Evolutionary conservation across 257 asterid species (phyloP).

Genomic region (Solanum stenotomum): DNA sequence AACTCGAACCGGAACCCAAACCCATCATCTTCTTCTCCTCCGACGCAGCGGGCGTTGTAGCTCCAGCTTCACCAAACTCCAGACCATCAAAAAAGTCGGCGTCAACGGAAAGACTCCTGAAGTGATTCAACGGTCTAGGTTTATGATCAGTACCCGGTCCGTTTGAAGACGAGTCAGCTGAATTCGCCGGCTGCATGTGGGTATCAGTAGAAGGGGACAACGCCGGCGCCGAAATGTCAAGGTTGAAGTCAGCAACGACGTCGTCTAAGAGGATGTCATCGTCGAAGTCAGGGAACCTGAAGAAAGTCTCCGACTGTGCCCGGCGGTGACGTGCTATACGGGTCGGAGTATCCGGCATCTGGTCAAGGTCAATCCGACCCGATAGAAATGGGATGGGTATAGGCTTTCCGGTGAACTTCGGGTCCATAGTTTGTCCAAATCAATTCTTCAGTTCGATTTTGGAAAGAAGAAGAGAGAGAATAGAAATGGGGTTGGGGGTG

Average conservation of each 20-base stretch:
- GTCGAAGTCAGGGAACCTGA: conserved; percentile 70
- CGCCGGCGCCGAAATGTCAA: conserved; percentile 27
- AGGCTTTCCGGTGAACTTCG: conserved; percentile 45
- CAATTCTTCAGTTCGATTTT: background rate
- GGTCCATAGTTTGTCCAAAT: conserved; percentile 33
- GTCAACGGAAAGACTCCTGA: conserved; percentile 78
- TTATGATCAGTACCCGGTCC: background rate
- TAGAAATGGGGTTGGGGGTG: background rate
- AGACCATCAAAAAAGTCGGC: conserved; percentile 80
- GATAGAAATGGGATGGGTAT: conserved; percentile 19
- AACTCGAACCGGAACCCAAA: background rate
- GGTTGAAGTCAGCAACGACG: conserved; percentile 46
- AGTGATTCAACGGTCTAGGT: conserved; percentile 33
- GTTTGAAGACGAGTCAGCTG: conserved; percentile 19
- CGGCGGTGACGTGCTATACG: conserved; percentile 75
- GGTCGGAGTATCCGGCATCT: conserved; percentile 74
- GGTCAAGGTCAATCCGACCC: conserved; percentile 53
- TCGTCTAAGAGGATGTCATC: conserved; percentile 61
- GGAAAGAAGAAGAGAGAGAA: background rate
- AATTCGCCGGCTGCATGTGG: conserved; percentile 4
- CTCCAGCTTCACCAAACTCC: conserved; percentile 25
- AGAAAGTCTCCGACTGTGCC: conserved; percentile 80
- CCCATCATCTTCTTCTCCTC: conserved; percentile 12
- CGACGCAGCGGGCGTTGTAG: conserved; percentile 1
- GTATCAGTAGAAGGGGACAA: background rate